Percentiles rank a stretch among this genome's conserved stretches.
These are phyloP conservation scores for Coffea humblotiana DNA, from an alignment of 305 asterid species.

Conservation along the genomic window DNA sequence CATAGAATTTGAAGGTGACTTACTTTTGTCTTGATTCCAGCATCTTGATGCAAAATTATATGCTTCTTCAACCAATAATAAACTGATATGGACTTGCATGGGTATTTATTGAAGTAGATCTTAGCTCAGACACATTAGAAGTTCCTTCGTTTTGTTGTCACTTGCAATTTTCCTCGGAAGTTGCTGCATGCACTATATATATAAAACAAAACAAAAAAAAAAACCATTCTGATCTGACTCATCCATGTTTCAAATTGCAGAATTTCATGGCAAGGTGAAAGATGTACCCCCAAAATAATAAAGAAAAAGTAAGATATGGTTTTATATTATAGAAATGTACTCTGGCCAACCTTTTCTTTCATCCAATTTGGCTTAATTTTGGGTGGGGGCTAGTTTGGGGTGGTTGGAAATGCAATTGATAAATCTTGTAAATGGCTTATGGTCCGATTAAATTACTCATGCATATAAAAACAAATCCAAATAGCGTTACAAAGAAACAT, in stretches of 20 bases:
- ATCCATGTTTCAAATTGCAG: neutral
- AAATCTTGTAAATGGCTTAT: too few relatives aligned
- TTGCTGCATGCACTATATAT: constrained; percentile 10
- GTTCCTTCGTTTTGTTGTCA: constrained; percentile 17
- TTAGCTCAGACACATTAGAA: constrained; percentile 12
- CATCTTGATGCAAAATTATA: neutral
- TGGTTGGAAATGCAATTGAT: too few relatives aligned
- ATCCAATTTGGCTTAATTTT: neutral
- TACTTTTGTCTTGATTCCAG: neutral
- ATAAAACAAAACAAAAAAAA: too few relatives aligned
- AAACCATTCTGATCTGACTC: neutral
- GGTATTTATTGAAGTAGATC: constrained; percentile 30
- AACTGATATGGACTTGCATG: constrained; percentile 7
- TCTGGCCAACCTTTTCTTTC: neutral
- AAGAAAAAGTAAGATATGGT: too few relatives aligned
- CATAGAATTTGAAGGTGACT: neutral
- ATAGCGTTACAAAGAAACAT: too few relatives aligned
- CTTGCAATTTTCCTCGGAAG: constrained; percentile 17
- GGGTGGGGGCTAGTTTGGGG: too few relatives aligned
- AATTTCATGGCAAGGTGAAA: neutral
- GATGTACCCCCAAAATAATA: neutral
- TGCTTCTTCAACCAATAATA: constrained; percentile 9
- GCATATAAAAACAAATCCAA: too few relatives aligned
- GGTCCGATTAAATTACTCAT: too few relatives aligned
- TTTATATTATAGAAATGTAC: too few relatives aligned